These are phyloP conservation scores for Terana coerulea DNA, from an alignment of 768 basidiomycete species.

Conservation along the genomic window DNA sequence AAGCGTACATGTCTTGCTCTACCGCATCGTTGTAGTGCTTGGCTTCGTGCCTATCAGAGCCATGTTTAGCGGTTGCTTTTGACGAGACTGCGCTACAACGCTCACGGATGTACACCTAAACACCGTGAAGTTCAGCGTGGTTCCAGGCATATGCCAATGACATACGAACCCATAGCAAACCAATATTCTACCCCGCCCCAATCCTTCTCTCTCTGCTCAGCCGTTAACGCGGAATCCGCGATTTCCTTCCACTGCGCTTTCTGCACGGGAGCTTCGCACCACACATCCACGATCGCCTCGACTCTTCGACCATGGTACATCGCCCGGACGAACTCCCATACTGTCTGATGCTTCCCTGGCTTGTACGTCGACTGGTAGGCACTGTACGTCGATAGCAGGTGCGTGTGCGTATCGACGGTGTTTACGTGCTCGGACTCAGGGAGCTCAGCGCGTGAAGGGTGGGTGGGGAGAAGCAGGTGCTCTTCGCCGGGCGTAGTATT, in stretches of 20 bases:
- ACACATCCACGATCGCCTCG: constrained; percentile 76
- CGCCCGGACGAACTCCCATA: constrained; percentile 67
- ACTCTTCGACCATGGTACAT: constrained; percentile 58
- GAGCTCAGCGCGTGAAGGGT: constrained; percentile 14
- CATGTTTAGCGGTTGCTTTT: not conserved
- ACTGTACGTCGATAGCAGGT: constrained; percentile 71
- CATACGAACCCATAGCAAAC: constrained; percentile 69
- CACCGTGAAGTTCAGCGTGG: not conserved
- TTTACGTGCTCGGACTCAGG: constrained; percentile 19
- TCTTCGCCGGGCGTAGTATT: constrained; percentile 33
- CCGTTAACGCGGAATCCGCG: constrained; percentile 63
- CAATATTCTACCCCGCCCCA: constrained; percentile 77
- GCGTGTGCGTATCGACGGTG: constrained; percentile 84
- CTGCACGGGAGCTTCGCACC: constrained; percentile 79
- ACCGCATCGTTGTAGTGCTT: constrained; percentile 62
- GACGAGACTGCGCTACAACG: too few relatives aligned
- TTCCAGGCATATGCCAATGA: too few relatives aligned
- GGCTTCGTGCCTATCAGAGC: constrained; percentile 59
- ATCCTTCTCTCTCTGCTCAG: constrained; percentile 40
- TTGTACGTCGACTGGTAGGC: constrained; percentile 62
- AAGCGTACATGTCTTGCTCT: constrained; percentile 66
- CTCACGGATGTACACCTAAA: constrained; percentile 72
- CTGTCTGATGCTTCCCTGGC: constrained; percentile 44
- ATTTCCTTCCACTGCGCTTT: constrained; percentile 57
- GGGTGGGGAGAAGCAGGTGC: constrained; percentile 31